Conservation (phyloP, 2,329 filamentous ascomycete species). For the Colletotrichum sp. region DNA sequence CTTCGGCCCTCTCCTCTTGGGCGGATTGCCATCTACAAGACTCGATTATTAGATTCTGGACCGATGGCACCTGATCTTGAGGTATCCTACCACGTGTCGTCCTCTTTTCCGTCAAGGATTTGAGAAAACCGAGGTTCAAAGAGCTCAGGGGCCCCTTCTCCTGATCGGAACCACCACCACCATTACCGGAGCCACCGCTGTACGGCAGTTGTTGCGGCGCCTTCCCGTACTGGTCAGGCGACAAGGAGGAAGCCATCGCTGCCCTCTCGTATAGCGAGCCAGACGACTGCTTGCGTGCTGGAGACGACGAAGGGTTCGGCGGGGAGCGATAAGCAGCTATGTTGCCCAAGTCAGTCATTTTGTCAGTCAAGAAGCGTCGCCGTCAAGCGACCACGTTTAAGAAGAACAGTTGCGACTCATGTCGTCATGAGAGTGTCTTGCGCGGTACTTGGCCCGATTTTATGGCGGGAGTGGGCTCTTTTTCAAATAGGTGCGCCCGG, state of each 20-base stretch:
- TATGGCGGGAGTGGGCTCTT: neutral
- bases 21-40: slow-evolving; percentile 75
- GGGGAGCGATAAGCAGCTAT: slow-evolving; percentile 42
- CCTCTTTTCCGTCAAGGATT: slow-evolving; percentile 74
- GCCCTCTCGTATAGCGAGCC: slow-evolving; percentile 35
- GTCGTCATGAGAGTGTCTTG: neutral
- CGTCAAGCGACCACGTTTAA: neutral
- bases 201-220: slow-evolving; percentile 28
- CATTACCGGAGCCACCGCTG: slow-evolving; percentile 8
- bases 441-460: neutral
- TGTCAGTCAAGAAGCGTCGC: neutral
- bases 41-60: neutral
- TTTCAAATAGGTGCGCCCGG: slow-evolving; percentile 1
- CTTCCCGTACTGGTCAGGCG: slow-evolving; percentile 41
- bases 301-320: slow-evolving; percentile 35
- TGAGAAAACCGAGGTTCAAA: slow-evolving; percentile 68
- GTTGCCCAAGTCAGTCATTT: slow-evolving; percentile 39
- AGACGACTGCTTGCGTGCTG: slow-evolving; percentile 33
- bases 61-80: neutral
- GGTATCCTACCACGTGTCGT: slow-evolving; percentile 70
- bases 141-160: slow-evolving; percentile 46
- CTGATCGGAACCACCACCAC: slow-evolving; percentile 24
- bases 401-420: neutral
- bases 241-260: slow-evolving; percentile 53
- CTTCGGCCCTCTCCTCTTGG: slow-evolving; percentile 92